These are phyloP conservation scores for Plantago major DNA, from an alignment of 257 asterid species.

Conservation along the genomic window DNA sequence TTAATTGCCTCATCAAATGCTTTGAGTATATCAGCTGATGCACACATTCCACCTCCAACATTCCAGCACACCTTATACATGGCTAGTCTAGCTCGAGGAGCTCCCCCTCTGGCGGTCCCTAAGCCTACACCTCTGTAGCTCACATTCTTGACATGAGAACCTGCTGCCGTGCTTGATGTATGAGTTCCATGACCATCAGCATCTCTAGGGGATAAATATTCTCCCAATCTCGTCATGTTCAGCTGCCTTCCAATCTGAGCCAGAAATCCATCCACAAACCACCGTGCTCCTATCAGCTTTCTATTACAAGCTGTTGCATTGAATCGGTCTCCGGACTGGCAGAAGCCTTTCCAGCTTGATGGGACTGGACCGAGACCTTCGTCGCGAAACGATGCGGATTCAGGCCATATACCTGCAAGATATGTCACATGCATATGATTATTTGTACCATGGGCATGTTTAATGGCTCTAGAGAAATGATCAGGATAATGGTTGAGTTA, in stretches of 20 bases:
- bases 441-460: too few relatives aligned
- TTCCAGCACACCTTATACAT: conserved; percentile 42
- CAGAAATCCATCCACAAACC: conserved; percentile 33
- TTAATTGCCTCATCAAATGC: conserved; percentile 40
- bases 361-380: conserved; percentile 37
- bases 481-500: background rate
- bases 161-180: conserved; percentile 42
- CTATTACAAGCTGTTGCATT: conserved; percentile 27
- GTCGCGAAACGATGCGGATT: conserved; percentile 35
- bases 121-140: conserved; percentile 28
- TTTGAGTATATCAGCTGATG: conserved; percentile 38
- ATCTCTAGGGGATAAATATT: conserved; percentile 36
- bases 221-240: conserved; percentile 17
- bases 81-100: conserved; percentile 42
- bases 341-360: conserved; percentile 36
- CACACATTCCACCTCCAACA: conserved; percentile 9
- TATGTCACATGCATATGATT: background rate
- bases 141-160: conserved; percentile 29
- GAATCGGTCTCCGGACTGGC: conserved; percentile 34
- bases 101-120: conserved; percentile 48
- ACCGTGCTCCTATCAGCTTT: conserved; percentile 44
- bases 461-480: background rate
- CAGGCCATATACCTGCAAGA: conserved; percentile 47
- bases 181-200: conserved; percentile 42
- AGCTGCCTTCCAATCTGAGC: conserved; percentile 14